phyloP scores from a whole-genome alignment of 345 rosid genomes.

The Salix dunnii region DNA sequence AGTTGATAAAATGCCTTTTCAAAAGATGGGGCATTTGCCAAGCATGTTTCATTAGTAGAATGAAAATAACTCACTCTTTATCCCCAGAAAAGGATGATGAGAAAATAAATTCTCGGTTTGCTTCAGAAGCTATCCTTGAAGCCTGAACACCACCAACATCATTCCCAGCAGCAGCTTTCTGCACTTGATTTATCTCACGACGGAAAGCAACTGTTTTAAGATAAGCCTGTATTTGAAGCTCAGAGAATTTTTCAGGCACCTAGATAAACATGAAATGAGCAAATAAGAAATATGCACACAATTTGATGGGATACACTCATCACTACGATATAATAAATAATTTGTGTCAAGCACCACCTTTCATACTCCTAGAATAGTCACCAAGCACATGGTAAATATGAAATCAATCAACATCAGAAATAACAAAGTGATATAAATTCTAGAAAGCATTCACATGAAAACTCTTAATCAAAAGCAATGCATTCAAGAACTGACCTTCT shows the following conservation, averaged over 20 bases:
- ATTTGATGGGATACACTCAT: neutral
- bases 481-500: constrained; percentile 57
- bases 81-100: constrained; percentile 87
- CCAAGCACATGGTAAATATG: neutral
- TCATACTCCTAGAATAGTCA: neutral
- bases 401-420: neutral
- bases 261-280: constrained; percentile 29
- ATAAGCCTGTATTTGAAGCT: constrained; percentile 89
- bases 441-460: neutral
- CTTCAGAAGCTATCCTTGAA: constrained; percentile 92
- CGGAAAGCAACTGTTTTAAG: constrained; percentile 95
- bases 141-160: constrained; percentile 82
- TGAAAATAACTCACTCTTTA: constrained; percentile 60
- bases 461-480: neutral
- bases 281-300: constrained; percentile 11
- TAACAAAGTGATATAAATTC: neutral
- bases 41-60: neutral
- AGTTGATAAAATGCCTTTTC: neutral
- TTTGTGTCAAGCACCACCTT: neutral
- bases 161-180: constrained; percentile 81
- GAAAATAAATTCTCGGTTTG: constrained; percentile 88
- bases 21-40: neutral
- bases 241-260: constrained; percentile 89
- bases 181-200: constrained; percentile 88
- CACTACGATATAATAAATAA: neutral